Base-by-base conservation (phyloP, 768 basidiomycete species). In the Myochromella boudieri region DNA sequence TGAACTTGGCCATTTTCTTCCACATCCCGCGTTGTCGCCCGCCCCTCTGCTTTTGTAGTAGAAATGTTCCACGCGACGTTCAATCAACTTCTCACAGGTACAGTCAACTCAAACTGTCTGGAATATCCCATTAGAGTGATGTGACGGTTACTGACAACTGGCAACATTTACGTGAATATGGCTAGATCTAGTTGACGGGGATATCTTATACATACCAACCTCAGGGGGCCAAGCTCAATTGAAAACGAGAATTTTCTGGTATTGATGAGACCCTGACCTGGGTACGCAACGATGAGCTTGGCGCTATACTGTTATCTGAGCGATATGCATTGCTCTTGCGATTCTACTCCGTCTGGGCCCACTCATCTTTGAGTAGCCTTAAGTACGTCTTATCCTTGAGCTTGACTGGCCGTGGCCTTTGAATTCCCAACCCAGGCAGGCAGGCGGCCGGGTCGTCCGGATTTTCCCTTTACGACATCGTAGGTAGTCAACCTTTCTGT, bases 401-500 rank as follows among this genome's bases (percentile, higher is more conserved):
- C 38, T 28, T 26, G n/a, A n/a, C n/a, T n/a, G n/a, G n/a, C 15
- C 17, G 10, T 40, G 15, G 41, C 20, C 22, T 48, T 50, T 18
- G 20, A 56, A 33, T 51, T 36, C 26, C 51, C 21, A 42, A 45
- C 40, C 25, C 9, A 17, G 28, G 28, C 22, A 21, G 37, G 4
- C 42, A 9, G 34, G n/a, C n/a, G n/a, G 20, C 36, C 27, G 45
- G 38, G 8, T 27, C n/a, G 29, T 32, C 42, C 42, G 32, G 43
- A 26, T 45, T 37, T 25, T 25, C n/a, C 37, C 7, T 44, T 50
- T 53, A 50, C 43, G 40, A 46, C 38, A 42, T 26, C 18, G 41
- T 18, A 37, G 32, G 29, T 36, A 44, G 42, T 40, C 44, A 55
- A 42, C 46, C 48, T 56, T 55, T 48, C 29, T 44, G 49, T 42